Conservation (phyloP, 345 rosid genomes). For the Syzygium oleosum region DNA sequence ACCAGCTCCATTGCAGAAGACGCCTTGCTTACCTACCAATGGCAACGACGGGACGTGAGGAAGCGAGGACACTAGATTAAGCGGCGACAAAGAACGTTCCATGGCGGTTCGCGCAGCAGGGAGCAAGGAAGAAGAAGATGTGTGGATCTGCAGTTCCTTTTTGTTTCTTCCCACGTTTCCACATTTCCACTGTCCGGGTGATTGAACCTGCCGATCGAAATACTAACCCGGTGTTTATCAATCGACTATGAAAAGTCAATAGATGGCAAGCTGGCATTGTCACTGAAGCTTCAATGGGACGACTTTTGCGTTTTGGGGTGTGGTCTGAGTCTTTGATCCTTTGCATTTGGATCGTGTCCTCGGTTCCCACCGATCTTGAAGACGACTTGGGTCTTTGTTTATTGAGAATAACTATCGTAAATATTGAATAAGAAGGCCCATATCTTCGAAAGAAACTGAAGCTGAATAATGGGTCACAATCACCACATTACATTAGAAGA, state of each 20-base stretch:
- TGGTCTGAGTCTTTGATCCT: neutral
- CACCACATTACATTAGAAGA: neutral
- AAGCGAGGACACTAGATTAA: neutral
- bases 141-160: neutral
- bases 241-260: neutral
- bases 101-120: neutral
- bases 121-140: neutral
- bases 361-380: neutral
- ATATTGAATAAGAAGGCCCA: neutral
- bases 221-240: neutral
- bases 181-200: neutral
- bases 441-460: neutral
- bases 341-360: neutral
- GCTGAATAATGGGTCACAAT: neutral
- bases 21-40: neutral
- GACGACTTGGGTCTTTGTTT: neutral
- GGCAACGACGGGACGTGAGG: neutral
- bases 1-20: neutral
- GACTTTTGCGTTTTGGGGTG: neutral
- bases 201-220: neutral
- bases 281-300: neutral
- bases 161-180: neutral
- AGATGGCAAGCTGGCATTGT: neutral
- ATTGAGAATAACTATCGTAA: neutral
- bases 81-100: neutral